Conservation (phyloP, 805 yeast genomes). For the Candida orba region DNA sequence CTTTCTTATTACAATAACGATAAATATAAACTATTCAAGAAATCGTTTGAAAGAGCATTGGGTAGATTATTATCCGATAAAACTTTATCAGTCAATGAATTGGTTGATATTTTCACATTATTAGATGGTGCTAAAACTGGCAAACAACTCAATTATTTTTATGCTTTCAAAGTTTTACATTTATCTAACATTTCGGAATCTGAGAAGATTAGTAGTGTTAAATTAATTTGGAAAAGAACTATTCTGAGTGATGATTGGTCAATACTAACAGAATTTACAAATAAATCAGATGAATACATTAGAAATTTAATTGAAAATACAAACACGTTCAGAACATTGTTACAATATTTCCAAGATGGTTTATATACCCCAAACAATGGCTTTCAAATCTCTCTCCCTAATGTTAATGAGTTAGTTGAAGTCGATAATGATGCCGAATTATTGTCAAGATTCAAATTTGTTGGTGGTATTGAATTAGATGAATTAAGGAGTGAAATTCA, state of each 20-base stretch:
- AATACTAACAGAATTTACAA: slow-evolving; percentile 28
- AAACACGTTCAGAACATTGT: slow-evolving; percentile 38
- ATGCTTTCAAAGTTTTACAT: slow-evolving; percentile 47
- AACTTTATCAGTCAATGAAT: slow-evolving; percentile 35
- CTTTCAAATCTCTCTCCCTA: slow-evolving; percentile 26
- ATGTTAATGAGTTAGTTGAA: slow-evolving; percentile 9
- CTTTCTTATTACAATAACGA: slow-evolving; percentile 16
- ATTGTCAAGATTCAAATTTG: slow-evolving; percentile 17
- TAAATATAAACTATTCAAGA: slow-evolving; percentile 13
- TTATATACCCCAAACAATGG: slow-evolving; percentile 22
- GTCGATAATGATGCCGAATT: slow-evolving; percentile 15
- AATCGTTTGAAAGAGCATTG: slow-evolving; percentile 21
- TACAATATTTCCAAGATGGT: slow-evolving; percentile 27
- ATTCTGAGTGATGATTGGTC: slow-evolving; percentile 48
- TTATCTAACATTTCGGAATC: slow-evolving; percentile 23
- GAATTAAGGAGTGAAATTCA: slow-evolving; percentile 19
- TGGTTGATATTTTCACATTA: slow-evolving; percentile 47
- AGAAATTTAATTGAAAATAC: slow-evolving; percentile 35
- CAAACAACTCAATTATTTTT: slow-evolving; percentile 27
- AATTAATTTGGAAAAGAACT: slow-evolving; percentile 53
- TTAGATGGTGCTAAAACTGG: slow-evolving; percentile 29
- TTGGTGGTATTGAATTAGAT: slow-evolving; percentile 18
- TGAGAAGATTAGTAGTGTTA: slow-evolving; percentile 29
- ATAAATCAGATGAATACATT: slow-evolving; percentile 34
- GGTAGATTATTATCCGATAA: slow-evolving; percentile 30